Evolutionary conservation across 2,329 filamentous ascomycete species (phyloP).

Genomic region (Curvularia sp.): DNA sequence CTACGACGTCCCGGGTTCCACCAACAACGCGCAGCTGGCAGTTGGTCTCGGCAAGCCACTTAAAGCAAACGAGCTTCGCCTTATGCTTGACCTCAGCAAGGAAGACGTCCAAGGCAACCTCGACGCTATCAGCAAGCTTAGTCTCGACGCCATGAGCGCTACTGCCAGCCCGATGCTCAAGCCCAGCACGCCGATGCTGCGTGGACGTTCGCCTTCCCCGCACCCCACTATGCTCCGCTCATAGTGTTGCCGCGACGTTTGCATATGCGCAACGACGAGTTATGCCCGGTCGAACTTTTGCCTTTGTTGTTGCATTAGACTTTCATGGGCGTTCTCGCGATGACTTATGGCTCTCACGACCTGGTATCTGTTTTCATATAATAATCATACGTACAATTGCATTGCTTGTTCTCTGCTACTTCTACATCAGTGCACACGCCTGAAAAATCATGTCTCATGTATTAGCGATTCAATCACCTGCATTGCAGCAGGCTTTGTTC

Average conservation of each 20-base stretch:
- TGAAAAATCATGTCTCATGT: neutral
- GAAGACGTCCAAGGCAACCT: conserved; percentile 47
- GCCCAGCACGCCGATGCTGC: conserved; percentile 45
- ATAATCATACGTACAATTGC: conserved; percentile 4
- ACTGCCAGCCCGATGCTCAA: conserved; percentile 47
- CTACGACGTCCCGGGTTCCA: conserved; percentile 37
- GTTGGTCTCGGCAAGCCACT: conserved; percentile 43
- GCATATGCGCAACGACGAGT: neutral
- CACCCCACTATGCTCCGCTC: conserved; percentile 37
- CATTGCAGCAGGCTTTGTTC: neutral
- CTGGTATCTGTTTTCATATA: conserved; percentile 2
- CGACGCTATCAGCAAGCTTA: conserved; percentile 48
- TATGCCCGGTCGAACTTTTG: neutral
- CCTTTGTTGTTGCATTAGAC: conserved; percentile 1
- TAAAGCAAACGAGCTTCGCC: conserved; percentile 46
- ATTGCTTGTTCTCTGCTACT: neutral
- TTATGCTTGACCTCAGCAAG: conserved; percentile 48
- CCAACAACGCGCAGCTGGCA: conserved; percentile 45
- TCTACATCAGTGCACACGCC: neutral
- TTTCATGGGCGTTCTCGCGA: neutral
- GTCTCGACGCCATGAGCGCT: conserved; percentile 46
- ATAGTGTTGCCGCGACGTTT: neutral
- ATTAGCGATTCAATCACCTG: neutral
- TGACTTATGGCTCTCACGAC: conserved; percentile 1
- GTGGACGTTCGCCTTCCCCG: conserved; percentile 45